Conservation (phyloP, 345 rosid genomes). For the Dimocarpus longan region DNA sequence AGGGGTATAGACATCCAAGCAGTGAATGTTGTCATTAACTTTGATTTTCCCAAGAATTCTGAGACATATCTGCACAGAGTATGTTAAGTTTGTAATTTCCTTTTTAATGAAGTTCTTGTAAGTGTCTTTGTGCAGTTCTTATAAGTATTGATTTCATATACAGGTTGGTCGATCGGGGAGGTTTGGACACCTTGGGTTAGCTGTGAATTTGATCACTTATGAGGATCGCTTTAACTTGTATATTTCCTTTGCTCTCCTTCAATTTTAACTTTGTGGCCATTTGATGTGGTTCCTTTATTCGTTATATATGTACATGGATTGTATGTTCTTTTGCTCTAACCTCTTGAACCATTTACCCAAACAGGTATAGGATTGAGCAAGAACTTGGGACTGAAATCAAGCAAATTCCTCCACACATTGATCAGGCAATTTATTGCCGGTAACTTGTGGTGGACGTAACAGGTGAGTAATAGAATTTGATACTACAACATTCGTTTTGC, state of each 20-base stretch:
- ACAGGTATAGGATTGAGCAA: slow-evolving; percentile 99
- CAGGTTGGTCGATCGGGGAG: slow-evolving; percentile 99
- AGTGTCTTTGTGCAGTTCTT: slow-evolving; percentile 6
- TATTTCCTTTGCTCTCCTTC: slow-evolving; percentile 14
- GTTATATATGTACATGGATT: background rate
- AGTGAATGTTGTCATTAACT: slow-evolving; percentile 97
- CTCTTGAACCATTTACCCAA: background rate
- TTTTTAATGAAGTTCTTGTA: background rate
- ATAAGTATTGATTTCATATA: background rate
- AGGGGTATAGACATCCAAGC: slow-evolving; percentile 99
- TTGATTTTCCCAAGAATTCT: slow-evolving; percentile 94
- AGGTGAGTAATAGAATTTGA: slow-evolving; percentile 43
- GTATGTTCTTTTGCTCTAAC: background rate
- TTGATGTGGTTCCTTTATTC: slow-evolving; percentile 1
- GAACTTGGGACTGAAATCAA: slow-evolving; percentile 99
- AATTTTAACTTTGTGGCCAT: background rate
- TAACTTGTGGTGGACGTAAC: slow-evolving; percentile 42
- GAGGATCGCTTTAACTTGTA: slow-evolving; percentile 99
- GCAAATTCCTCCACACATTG: slow-evolving; percentile 96
- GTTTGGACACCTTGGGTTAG: slow-evolving; percentile 99
- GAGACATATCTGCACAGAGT: slow-evolving; percentile 99
- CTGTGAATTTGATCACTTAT: slow-evolving; percentile 97
- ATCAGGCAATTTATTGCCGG: slow-evolving; percentile 91
- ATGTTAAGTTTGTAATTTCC: slow-evolving; percentile 25
- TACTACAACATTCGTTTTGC: background rate